Evolutionary conservation across 345 rosid genomes (phyloP).

Genomic region (Citrus hindsii): DNA sequence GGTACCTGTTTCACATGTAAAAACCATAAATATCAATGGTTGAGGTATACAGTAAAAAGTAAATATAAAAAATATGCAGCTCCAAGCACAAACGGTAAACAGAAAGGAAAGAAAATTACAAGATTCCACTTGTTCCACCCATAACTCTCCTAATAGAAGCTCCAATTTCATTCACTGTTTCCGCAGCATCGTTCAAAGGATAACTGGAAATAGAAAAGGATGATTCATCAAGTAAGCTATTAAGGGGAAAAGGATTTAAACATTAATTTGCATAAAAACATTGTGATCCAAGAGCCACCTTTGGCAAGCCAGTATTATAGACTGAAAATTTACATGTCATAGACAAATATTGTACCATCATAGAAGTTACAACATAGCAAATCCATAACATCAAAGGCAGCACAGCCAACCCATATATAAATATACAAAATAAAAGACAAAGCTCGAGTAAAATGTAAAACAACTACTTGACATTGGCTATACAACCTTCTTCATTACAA

Average conservation of each 20-base stretch:
- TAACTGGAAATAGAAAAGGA: conserved; percentile 53
- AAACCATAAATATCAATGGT: not conserved
- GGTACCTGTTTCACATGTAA: conserved; percentile 48
- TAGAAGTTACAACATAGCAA: not conserved
- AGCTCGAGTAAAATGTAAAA: not conserved
- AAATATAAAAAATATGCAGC: conserved; percentile 5
- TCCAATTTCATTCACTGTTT: conserved; percentile 87
- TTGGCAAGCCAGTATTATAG: not conserved
- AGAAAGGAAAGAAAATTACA: conserved; percentile 40
- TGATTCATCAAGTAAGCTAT: not conserved
- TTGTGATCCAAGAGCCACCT: not conserved
- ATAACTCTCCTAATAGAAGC: conserved; percentile 75
- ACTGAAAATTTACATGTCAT: not conserved
- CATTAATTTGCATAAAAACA: not conserved
- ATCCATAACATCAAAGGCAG: not conserved
- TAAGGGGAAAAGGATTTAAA: not conserved
- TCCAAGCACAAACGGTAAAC: conserved; percentile 5
- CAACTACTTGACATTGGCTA: not conserved
- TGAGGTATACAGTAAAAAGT: not conserved
- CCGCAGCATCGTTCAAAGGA: conserved; percentile 89
- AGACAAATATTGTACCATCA: not conserved
- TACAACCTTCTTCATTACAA: not conserved
- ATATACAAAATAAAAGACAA: not conserved
- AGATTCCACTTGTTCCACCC: conserved; percentile 98
- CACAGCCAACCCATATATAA: not conserved